Conservation (phyloP, 2,329 filamentous ascomycete genomes). For the Mycogone perniciosa region DNA sequence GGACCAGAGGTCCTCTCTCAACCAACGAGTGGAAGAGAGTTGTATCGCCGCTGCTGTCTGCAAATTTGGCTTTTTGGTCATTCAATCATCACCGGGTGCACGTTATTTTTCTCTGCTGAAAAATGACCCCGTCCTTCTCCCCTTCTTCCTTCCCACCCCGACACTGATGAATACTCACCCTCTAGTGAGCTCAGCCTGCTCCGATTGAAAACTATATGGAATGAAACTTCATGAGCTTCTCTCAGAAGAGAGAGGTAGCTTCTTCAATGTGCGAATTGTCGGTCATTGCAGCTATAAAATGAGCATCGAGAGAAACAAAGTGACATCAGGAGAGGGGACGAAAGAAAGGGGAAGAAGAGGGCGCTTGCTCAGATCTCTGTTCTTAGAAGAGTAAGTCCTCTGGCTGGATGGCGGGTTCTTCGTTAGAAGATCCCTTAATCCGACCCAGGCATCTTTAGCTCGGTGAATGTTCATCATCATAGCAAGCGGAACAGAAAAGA, state of each 20-base stretch:
- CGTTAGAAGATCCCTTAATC: conserved; percentile 9
- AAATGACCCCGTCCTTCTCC: conserved; percentile 10
- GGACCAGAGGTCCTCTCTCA: too few relatives aligned
- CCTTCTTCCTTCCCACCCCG: conserved; percentile 3
- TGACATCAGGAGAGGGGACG: not conserved
- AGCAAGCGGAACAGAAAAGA: too few relatives aligned
- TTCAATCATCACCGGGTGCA: conserved; percentile 44
- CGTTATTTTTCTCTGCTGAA: conserved; percentile 9
- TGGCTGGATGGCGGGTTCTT: conserved; percentile 12
- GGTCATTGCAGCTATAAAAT: conserved; percentile 31
- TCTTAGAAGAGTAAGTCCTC: conserved; percentile 27
- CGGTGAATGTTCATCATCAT: too few relatives aligned
- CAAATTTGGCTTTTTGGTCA: conserved; percentile 55
- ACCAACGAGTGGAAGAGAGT: not conserved
- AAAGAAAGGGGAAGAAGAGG: conserved; percentile 7
- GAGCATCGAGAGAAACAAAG: not conserved
- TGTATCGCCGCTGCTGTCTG: conserved; percentile 37
- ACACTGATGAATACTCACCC: not conserved
- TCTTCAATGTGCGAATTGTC: conserved; percentile 21
- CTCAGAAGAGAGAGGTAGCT: conserved; percentile 10
- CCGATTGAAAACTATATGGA: conserved; percentile 49
- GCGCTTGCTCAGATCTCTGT: conserved; percentile 45
- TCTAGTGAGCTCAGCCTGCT: conserved; percentile 32
- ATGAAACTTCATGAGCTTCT: conserved; percentile 21
- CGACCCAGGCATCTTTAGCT: too few relatives aligned